A percentile compares a stretch with the other conserved stretches of the same genome.
Conservation (phyloP, 768 basidiomycete genomes). For the Leucosporidium yakuticum region DNA sequence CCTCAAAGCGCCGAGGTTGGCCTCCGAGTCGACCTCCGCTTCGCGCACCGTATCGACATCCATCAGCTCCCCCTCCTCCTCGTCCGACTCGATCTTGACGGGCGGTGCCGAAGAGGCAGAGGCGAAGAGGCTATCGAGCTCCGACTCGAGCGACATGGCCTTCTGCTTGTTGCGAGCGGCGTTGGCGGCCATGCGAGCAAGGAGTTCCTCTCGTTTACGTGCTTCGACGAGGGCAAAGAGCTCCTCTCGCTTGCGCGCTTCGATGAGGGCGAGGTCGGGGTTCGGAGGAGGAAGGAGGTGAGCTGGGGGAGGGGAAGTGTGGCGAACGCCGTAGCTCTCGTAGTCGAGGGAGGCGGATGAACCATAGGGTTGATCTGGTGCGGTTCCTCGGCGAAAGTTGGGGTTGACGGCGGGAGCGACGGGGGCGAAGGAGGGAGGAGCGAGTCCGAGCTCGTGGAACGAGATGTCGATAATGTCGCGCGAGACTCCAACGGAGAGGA, state of each 20-base stretch:
- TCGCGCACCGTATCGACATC: no score
- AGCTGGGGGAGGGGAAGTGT: not conserved
- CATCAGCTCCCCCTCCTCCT: not conserved
- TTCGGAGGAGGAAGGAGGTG: not conserved
- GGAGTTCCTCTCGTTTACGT: constrained; percentile 23
- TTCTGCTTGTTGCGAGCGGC: constrained; percentile 12
- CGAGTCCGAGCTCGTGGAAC: constrained; percentile 22
- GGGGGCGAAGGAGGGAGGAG: not conserved
- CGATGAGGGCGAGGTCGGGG: not conserved
- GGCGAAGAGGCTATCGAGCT: constrained; percentile 21
- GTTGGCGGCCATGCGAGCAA: constrained; percentile 22
- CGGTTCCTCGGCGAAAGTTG: no score
- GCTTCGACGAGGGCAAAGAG: constrained; percentile 7
- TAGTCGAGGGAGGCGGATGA: no score
- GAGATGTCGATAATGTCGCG: constrained; percentile 17
- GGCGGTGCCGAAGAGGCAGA: not conserved
- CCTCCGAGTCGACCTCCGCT: not conserved
- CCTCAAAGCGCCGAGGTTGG: not conserved
- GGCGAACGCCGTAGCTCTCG: not conserved
- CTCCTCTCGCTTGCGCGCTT: not conserved
- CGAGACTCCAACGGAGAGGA: constrained; percentile 29
- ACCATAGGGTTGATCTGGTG: not conserved
- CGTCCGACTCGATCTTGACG: not conserved
- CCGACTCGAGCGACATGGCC: constrained; percentile 19
- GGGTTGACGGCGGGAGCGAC: no score